Base-by-base conservation (phyloP, 225 moss, liverwort and hornwort genomes). In the Sphagnum tenellum region DNA sequence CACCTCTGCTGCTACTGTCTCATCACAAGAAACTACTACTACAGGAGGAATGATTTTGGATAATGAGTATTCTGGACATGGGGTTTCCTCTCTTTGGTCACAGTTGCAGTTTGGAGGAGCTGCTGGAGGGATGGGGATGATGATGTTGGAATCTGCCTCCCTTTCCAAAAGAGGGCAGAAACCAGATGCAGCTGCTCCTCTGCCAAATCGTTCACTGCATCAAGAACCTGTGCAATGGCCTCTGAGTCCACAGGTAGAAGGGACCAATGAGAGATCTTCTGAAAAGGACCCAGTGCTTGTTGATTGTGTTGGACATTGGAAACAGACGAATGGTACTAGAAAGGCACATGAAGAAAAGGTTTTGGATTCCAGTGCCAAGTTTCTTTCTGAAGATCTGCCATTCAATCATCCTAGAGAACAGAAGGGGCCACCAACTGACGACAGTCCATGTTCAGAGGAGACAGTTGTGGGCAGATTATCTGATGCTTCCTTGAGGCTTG, bases 101-200 rank as follows among this genome's bases (percentile, higher is more conserved):
- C 52, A 5, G 52, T 1, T 52, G 52, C 5, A 52, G 52, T 9
- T 5, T 52, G 52, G 9, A 9, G 9, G 5, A 5, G 7, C 52
- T 5, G 9, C 9, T 52, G 7, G 9, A 9, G 2, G 7, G 7
- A 52, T 52, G 52, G 52, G 9, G 52, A 52, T 9, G 6, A 5
- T 52, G 52, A 29, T 29, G 29, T 29, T 29, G 29, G 29, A 29
- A 29, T 29, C 29, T 29, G 29, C 29, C 29, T 29, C 29, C 29
- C 29, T 29, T 29, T 29, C 29, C 29, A 29, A 29, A 29, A 29
- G 29, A 29, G 29, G 71, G 73, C 12, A 70, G 75, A 47, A 73
- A 67, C 59, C 29, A 80, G 69, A 70, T 52, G 7, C 78, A 75
- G n/a, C 84, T 84, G 67, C 58, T 66, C 3, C 61, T 78, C 6